Evolutionary conservation across 768 basidiomycete genomes (phyloP).

Genomic region (Amanita pallidorosea): DNA sequence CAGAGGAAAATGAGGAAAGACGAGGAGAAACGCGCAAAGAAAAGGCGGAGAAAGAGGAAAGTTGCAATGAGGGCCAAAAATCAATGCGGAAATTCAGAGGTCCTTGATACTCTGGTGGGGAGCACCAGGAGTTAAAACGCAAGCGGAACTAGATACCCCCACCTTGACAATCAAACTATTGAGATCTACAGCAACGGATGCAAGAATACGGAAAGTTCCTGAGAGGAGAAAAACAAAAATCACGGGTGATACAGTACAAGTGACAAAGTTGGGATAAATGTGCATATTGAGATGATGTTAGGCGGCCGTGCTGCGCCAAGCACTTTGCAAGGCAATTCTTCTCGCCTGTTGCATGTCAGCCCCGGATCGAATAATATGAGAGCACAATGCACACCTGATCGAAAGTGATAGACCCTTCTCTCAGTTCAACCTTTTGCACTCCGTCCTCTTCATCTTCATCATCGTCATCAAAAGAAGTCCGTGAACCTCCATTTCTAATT

Average conservation of each 20-base stretch:
- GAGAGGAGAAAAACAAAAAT: neutral
- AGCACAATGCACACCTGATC: conserved; percentile 57
- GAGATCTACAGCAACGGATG: conserved; percentile 10
- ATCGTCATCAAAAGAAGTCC: conserved; percentile 34
- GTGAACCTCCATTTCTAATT: conserved; percentile 37
- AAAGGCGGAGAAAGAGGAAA: neutral
- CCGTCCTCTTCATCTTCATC: conserved; percentile 71
- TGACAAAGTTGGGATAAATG: conserved; percentile 1
- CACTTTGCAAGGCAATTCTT: conserved; percentile 83
- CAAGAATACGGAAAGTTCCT: neutral
- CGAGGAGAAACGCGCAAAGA: neutral
- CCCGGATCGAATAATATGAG: neutral
- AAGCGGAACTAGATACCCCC: neutral
- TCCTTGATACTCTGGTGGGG: neutral
- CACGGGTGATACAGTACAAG: conserved; percentile 10
- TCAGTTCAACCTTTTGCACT: conserved; percentile 64
- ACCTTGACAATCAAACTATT: conserved; percentile 3
- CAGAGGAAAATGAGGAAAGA: neutral
- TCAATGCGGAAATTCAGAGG: conserved; percentile 7
- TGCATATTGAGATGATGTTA: conserved; percentile 19
- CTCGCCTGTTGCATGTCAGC: conserved; percentile 39
- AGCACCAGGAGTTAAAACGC: neutral
- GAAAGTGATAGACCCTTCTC: conserved; percentile 79
- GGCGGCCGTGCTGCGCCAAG: conserved; percentile 63
- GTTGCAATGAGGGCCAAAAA: neutral